Conservation (phyloP, 805 yeast genomes). For the Candida saitoana region DNA sequence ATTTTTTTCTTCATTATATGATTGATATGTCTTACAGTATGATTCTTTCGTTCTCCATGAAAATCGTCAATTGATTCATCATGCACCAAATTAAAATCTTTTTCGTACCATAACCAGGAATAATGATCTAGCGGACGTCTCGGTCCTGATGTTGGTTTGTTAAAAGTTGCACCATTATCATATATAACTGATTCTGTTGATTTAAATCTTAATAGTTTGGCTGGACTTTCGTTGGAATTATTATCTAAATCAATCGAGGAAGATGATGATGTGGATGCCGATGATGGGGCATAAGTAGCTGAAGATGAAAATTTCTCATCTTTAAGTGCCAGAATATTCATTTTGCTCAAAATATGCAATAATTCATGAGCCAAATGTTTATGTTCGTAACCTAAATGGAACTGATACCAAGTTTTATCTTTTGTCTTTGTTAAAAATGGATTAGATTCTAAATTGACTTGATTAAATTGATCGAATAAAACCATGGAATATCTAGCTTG, state of each 20-base stretch:
- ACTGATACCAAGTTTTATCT: conserved; percentile 17
- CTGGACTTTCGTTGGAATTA: not conserved
- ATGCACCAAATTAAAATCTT: conserved; percentile 20
- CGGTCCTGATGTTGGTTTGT: conserved; percentile 2
- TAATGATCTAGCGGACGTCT: conserved; percentile 8
- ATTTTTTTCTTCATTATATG: conserved; percentile 12
- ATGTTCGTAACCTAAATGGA: conserved; percentile 19
- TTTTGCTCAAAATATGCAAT: conserved; percentile 12
- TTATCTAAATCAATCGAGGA: not conserved
- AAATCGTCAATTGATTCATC: conserved; percentile 16
- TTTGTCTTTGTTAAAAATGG: conserved; percentile 3
- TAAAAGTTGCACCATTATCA: conserved; percentile 2
- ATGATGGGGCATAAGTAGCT: conserved; percentile 1
- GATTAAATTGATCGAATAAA: not conserved
- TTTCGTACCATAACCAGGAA: conserved; percentile 32
- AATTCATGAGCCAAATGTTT: conserved; percentile 16
- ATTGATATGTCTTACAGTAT: conserved; percentile 21
- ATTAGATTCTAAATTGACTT: not conserved
- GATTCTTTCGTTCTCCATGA: conserved; percentile 10
- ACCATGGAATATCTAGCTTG: not conserved
- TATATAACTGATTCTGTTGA: conserved; percentile 14
- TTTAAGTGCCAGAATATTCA: conserved; percentile 6
- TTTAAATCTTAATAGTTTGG: not conserved
- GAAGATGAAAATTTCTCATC: conserved; percentile 1
- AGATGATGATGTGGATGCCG: not conserved